Evolutionary conservation across 345 rosid species (phyloP), one percentile per base, ranked within the genome.

Genomic region (Populus deltoides): DNA sequence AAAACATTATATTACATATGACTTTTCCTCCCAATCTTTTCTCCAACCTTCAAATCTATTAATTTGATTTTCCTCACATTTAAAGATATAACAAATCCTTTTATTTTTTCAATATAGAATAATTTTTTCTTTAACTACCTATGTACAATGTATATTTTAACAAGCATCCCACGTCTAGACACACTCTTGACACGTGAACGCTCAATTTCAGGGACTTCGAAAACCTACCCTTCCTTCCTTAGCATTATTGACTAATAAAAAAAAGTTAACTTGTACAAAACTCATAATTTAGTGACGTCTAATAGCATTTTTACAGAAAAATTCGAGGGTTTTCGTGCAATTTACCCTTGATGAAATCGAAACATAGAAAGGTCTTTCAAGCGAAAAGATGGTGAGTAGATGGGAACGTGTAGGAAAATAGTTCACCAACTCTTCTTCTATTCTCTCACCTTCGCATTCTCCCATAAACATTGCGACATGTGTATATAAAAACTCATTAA

Each of bases 401-500:
- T 90, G 88, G 67, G 86, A 88, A 88, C 91, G 90, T 89, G 91
- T 73, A 70, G 70, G 80, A 71, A 84, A 73, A 85, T 81, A 80
- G 92, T 75, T 87, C 95, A 88, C 91, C 97, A 81, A 90, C 89
- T 77, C 86, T 75, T 90, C 90, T 85, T 74, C 83, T 69, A 72
- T 74, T 57, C 73, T 29, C 57, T 22, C 25, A 75, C 68, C 72
- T 61, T 63, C 80, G 63, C 84, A 57, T 81, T 83, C 71, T 73
- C 77, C 38, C 36, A 38, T 69, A 70, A 71, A 66, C 38, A 59
- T 24, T 4, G 29, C 65, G n/a, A n/a, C 65, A 72, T 70, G 81
- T 68, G 70, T 85, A 79, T 84, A 81, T 47, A 76, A 7, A 75
- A 77, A 68, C 43, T 68, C 7, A 3, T 67, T 31, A 12, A 59